Evolutionary conservation across 805 yeast species (phyloP).

Genomic region (Kluyveromyces dobzhanskii): DNA sequence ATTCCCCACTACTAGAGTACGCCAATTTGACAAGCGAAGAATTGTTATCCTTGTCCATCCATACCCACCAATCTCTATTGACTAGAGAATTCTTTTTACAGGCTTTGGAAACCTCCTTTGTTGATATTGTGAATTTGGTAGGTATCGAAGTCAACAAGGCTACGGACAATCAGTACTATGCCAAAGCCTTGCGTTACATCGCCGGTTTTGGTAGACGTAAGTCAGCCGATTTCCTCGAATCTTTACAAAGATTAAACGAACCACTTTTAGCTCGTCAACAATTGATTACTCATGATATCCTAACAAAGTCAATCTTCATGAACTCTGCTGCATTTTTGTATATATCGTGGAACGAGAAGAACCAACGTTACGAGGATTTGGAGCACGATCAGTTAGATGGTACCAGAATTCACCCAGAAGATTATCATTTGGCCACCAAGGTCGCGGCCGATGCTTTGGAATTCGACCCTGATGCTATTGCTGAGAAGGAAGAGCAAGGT

Average conservation of each 20-base stretch:
- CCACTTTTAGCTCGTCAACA: conserved; percentile 72
- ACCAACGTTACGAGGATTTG: conserved; percentile 37
- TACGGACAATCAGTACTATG: conserved; percentile 57
- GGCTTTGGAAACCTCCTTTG: conserved; percentile 73
- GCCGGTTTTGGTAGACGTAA: conserved; percentile 96
- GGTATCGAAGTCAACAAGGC: conserved; percentile 94
- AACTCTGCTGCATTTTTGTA: conserved; percentile 87
- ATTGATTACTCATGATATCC: conserved; percentile 68
- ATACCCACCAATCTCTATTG: conserved; percentile 64
- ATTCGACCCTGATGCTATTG: conserved; percentile 86
- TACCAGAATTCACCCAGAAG: conserved; percentile 96
- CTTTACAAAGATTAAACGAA: conserved; percentile 49
- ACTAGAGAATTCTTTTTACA: conserved; percentile 53
- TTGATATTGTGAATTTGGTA: conserved; percentile 81
- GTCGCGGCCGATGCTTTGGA: conserved; percentile 98
- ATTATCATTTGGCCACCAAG: conserved; percentile 88
- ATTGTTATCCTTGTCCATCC: conserved; percentile 57
- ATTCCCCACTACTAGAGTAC: conserved; percentile 88
- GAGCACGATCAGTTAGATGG: conserved; percentile 81
- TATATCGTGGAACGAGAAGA: conserved; percentile 53
- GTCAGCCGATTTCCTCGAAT: conserved; percentile 77
- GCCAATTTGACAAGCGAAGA: conserved; percentile 65
- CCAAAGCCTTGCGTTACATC: conserved; percentile 65
- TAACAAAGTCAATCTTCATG: conserved; percentile 75
- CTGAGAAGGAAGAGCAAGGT: conserved; percentile 41